Percentiles rank a stretch among this genome's conserved stretches.
These are phyloP conservation scores for Dysphania ambrosioides DNA, from an alignment of 148 eudicot species.

Conservation along the genomic window DNA sequence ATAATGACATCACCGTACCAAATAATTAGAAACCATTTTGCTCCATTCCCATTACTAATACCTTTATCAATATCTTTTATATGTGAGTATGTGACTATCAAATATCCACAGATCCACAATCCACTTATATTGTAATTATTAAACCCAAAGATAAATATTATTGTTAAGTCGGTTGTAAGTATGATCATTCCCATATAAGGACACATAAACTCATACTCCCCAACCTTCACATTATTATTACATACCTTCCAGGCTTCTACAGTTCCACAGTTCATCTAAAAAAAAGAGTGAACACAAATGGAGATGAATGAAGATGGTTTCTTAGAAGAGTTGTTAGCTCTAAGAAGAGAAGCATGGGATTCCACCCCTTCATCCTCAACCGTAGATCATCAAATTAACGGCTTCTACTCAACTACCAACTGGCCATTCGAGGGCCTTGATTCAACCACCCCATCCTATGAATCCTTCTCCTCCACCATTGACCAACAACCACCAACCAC, in stretches of 20 bases:
- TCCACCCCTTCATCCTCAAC: conserved; percentile 16
- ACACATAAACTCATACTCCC: neutral
- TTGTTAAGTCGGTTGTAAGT: too few relatives aligned
- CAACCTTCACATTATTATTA: neutral
- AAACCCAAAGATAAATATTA: neutral
- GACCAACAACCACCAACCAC: conserved; percentile 1
- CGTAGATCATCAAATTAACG: conserved; percentile 25
- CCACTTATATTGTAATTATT: too few relatives aligned
- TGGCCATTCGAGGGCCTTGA: conserved; percentile 31
- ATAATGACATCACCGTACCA: too few relatives aligned
- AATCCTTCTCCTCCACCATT: conserved; percentile 24
- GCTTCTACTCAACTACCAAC: conserved; percentile 25
- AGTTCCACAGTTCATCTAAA: neutral
- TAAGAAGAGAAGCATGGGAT: conserved; percentile 45
- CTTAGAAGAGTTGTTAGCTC: conserved; percentile 55
- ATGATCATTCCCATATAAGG: neutral
- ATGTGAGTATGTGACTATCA: too few relatives aligned
- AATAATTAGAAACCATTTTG: too few relatives aligned
- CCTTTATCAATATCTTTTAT: too few relatives aligned
- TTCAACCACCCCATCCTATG: conserved; percentile 20
- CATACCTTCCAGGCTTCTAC: too few relatives aligned
- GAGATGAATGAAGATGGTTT: conserved; percentile 57
- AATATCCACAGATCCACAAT: too few relatives aligned
- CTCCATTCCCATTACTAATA: too few relatives aligned
- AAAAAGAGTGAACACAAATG: conserved; percentile 29